A percentile compares a stretch with the other conserved stretches of the same genome.
phyloP scores from a whole-genome alignment of 192 early-diverging fungal genomes.

The Backusella liffmaniae region DNA sequence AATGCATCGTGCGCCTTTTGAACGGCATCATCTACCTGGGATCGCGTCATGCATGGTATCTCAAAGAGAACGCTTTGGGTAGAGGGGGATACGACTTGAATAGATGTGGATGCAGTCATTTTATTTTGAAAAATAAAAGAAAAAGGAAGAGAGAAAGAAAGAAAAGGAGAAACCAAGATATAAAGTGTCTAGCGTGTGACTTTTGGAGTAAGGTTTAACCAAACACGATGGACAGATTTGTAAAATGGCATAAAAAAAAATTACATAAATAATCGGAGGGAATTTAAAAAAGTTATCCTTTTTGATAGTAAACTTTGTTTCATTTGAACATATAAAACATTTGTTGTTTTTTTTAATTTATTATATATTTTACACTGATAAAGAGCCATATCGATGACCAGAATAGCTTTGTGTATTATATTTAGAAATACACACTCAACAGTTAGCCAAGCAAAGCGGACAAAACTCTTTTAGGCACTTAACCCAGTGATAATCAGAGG shows the following conservation, averaged over 20 bases:
- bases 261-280: too few species aligned
- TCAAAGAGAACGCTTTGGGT: slow-evolving; percentile 22
- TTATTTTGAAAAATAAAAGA: not conserved
- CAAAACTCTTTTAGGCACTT: too few species aligned
- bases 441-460: too few species aligned
- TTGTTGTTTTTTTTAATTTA: too few species aligned
- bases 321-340: too few species aligned
- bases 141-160: not conserved
- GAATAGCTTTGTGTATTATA: too few species aligned
- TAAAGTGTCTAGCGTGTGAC: not conserved
- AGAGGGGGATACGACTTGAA: slow-evolving; percentile 33
- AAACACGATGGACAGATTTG: not conserved
- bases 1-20: slow-evolving; percentile 44
- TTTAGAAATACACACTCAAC: too few species aligned
- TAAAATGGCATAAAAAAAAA: not conserved
- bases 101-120: slow-evolving; percentile 11
- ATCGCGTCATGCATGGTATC: slow-evolving; percentile 13
- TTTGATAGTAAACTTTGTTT: too few species aligned
- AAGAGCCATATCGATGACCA: too few species aligned
- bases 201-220: not conserved
- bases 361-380: too few species aligned
- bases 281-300: too few species aligned
- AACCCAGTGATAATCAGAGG: too few species aligned
- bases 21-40: slow-evolving; percentile 43
- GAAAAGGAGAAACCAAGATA: not conserved